Conservation (phyloP, 331 rosid genomes). For the Malus hybrid region DNA sequence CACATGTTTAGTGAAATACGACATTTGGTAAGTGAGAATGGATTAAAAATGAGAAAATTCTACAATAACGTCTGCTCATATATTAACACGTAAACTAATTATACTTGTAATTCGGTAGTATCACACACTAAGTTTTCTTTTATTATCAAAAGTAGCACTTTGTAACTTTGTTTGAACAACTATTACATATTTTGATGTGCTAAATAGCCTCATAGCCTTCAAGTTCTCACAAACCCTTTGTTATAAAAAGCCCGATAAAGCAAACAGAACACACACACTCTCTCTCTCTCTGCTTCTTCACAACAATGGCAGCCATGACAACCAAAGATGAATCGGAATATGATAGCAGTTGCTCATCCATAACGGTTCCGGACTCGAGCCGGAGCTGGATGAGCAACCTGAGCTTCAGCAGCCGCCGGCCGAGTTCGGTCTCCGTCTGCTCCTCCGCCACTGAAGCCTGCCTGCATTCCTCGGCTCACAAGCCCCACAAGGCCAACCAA, state of each 20-base stretch:
- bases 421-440: slow-evolving; percentile 61
- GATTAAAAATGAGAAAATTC: too few species aligned
- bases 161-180: slow-evolving; percentile 21
- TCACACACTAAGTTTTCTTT: neutral
- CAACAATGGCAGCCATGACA: slow-evolving; percentile 42
- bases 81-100: too few species aligned
- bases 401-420: slow-evolving; percentile 67
- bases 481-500: slow-evolving; percentile 89
- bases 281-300: neutral
- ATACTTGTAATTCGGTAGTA: too few species aligned
- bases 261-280: slow-evolving; percentile 1
- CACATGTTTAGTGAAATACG: too few species aligned
- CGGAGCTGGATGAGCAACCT: slow-evolving; percentile 89
- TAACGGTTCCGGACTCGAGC: slow-evolving; percentile 72
- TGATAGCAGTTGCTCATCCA: slow-evolving; percentile 79
- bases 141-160: slow-evolving; percentile 22
- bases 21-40: too few species aligned
- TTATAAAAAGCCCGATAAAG: slow-evolving; percentile 31
- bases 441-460: slow-evolving; percentile 34
- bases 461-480: slow-evolving; percentile 16
- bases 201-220: neutral
- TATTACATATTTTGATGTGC: slow-evolving; percentile 18
- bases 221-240: neutral
- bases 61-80: too few species aligned
- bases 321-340: slow-evolving; percentile 52